These are phyloP conservation scores for Phytophthora crassamura DNA, from an alignment of 352 stramenopile genomes.

Conservation along the genomic window DNA sequence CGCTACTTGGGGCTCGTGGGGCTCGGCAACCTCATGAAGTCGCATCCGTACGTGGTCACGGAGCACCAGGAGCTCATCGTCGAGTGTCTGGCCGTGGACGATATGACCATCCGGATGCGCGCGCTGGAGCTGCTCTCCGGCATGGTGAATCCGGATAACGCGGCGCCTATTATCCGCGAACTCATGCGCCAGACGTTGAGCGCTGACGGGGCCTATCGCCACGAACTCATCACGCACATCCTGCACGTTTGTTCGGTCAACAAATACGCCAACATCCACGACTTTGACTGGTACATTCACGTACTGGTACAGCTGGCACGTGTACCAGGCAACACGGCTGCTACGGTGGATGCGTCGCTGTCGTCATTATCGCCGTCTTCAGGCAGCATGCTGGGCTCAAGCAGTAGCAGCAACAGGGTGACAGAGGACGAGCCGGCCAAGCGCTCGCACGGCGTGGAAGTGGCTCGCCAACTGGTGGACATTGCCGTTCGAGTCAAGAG, in stretches of 20 bases:
- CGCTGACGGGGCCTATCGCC: conserved; percentile 94
- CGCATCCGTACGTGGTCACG: conserved; percentile 94
- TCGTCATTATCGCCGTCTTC: conserved; percentile 35
- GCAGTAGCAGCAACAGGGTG: conserved; percentile 30
- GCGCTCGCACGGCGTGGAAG: conserved; percentile 78
- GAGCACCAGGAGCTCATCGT: conserved; percentile 97
- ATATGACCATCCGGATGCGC: conserved; percentile 98
- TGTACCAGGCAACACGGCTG: conserved; percentile 79
- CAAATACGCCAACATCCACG: conserved; percentile 98
- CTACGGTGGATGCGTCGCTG: conserved; percentile 42
- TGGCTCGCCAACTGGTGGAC: conserved; percentile 96
- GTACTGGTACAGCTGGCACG: conserved; percentile 96
- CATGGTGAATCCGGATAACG: conserved; percentile 97
- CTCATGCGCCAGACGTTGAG: conserved; percentile 95
- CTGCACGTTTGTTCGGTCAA: conserved; percentile 96
- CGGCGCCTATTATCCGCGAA: conserved; percentile 96
- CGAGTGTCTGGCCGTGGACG: conserved; percentile 96
- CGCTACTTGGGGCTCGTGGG: conserved; percentile 99
- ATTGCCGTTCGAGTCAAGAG: conserved; percentile 97
- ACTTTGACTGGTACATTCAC: conserved; percentile 99
- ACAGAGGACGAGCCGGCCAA: conserved; percentile 38
- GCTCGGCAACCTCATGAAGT: conserved; percentile 96
- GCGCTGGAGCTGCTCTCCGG: conserved; percentile 95
- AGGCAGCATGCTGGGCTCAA: conserved; percentile 55
- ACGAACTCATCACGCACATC: conserved; percentile 97